Percentiles rank a stretch among this genome's conserved stretches.
Conservation (phyloP, 2,329 filamentous ascomycete species). For the Truncatella angustata region DNA sequence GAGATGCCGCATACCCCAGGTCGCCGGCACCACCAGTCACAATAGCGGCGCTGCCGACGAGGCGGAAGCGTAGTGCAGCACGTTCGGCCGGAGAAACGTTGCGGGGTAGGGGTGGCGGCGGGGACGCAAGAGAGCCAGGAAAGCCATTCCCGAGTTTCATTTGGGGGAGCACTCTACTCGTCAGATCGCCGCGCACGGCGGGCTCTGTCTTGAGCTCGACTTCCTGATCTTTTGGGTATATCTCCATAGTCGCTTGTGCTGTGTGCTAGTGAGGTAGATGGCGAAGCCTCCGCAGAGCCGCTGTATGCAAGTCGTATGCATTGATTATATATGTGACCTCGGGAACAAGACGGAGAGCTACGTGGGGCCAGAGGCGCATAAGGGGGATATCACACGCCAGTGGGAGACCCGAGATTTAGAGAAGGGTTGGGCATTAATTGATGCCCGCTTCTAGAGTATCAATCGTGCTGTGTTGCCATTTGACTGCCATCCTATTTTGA, state of each 20-base stretch:
- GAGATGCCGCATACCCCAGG: conserved; percentile 25
- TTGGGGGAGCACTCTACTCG: conserved; percentile 20
- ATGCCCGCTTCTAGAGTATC: too few relatives aligned
- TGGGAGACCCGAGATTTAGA: too few relatives aligned
- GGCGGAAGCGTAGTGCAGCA: conserved; percentile 24
- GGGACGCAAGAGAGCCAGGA: conserved; percentile 20
- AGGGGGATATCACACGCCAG: neutral
- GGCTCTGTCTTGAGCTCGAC: conserved; percentile 16
- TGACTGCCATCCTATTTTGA: too few relatives aligned
- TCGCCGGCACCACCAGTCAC: conserved; percentile 29
- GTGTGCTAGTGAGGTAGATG: neutral
- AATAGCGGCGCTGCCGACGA: conserved; percentile 28
- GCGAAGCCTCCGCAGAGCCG: too few relatives aligned
- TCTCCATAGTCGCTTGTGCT: neutral
- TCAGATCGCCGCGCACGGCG: conserved; percentile 23
- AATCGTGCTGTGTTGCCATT: too few relatives aligned
- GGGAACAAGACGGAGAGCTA: neutral
- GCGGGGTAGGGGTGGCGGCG: conserved; percentile 21
- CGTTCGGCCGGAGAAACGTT: conserved; percentile 17
- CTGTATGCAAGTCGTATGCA: too few relatives aligned
- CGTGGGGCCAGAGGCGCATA: neutral
- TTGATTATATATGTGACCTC: too few relatives aligned
- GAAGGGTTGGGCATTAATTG: too few relatives aligned
- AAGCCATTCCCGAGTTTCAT: conserved; percentile 23
- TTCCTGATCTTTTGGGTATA: neutral